phyloP scores from a whole-genome alignment of 768 basidiomycete genomes.

The Boletellus ananas region DNA sequence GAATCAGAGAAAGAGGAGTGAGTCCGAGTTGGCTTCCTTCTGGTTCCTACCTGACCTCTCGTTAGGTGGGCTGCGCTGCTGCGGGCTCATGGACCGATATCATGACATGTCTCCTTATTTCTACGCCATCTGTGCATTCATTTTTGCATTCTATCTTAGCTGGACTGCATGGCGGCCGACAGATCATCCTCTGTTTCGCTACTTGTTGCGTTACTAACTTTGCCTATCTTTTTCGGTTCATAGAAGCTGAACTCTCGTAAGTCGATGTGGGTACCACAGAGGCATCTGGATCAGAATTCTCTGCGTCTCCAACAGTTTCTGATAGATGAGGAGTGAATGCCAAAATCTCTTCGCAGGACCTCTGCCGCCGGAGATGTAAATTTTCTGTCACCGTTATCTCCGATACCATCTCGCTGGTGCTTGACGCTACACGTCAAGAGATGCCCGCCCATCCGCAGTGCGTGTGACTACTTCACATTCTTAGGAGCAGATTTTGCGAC shows the following conservation, averaged over 20 bases:
- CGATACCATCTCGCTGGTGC: slow-evolving; percentile 8
- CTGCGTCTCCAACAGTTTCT: background rate
- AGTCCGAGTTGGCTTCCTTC: slow-evolving; percentile 26
- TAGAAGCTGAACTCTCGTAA: slow-evolving; percentile 19
- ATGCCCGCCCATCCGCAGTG: slow-evolving; percentile 16
- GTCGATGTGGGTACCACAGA: background rate
- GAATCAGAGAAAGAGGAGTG: slow-evolving; percentile 82
- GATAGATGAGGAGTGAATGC: slow-evolving; percentile 1
- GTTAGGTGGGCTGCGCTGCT: slow-evolving; percentile 67
- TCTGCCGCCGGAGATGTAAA: slow-evolving; percentile 2
- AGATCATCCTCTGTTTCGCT: slow-evolving; percentile 12
- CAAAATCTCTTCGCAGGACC: background rate
- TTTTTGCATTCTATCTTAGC: slow-evolving; percentile 20
- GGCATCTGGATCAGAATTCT: slow-evolving; percentile 4
- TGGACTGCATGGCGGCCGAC: slow-evolving; percentile 15
- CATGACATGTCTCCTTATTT: slow-evolving; percentile 27
- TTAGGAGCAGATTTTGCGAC: slow-evolving; percentile 9
- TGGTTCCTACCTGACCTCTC: slow-evolving; percentile 8
- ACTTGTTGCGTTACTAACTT: slow-evolving; percentile 11
- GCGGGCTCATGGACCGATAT: slow-evolving; percentile 42
- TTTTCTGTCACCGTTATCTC: slow-evolving; percentile 3
- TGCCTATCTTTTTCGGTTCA: slow-evolving; percentile 17
- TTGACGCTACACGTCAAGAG: slow-evolving; percentile 18
- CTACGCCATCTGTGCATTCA: slow-evolving; percentile 15
- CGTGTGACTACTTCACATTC: slow-evolving; percentile 16